These are phyloP conservation scores for Geotrichum restrictum DNA, from an alignment of 1,139 yeast genomes.

Conservation along the genomic window DNA sequence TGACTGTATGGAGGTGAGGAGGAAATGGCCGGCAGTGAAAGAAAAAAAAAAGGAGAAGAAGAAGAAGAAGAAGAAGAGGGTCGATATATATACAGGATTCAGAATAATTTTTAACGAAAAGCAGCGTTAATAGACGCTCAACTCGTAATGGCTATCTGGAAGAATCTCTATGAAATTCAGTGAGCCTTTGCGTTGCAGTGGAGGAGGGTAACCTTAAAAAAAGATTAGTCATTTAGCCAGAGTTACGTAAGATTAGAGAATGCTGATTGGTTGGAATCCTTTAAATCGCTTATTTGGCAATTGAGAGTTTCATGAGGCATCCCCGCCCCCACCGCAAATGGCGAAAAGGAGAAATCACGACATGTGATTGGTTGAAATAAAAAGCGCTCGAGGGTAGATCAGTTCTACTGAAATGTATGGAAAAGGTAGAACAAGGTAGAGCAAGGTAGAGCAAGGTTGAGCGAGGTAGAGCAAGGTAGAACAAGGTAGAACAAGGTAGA, in stretches of 20 bases:
- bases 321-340: not conserved
- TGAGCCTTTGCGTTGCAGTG: too few species aligned
- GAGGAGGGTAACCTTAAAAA: not conserved
- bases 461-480: too few species aligned
- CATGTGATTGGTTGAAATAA: not conserved
- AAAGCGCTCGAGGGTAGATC: not conserved
- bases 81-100: not conserved
- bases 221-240: conserved; percentile 5
- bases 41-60: conserved; percentile 1
- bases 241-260: not conserved
- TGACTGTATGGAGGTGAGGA: not conserved
- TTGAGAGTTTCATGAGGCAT: too few species aligned
- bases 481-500: too few species aligned
- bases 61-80: not conserved
- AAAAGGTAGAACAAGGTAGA: not conserved
- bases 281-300: too few species aligned
- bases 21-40: not conserved
- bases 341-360: not conserved
- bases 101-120: not conserved
- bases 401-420: not conserved
- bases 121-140: not conserved
- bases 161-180: too few species aligned
- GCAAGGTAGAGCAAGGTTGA: not conserved
- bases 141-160: not conserved
- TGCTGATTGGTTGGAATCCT: not conserved